Base-by-base conservation (phyloP, 2,329 filamentous ascomycete genomes). In the Periconia sp. region DNA sequence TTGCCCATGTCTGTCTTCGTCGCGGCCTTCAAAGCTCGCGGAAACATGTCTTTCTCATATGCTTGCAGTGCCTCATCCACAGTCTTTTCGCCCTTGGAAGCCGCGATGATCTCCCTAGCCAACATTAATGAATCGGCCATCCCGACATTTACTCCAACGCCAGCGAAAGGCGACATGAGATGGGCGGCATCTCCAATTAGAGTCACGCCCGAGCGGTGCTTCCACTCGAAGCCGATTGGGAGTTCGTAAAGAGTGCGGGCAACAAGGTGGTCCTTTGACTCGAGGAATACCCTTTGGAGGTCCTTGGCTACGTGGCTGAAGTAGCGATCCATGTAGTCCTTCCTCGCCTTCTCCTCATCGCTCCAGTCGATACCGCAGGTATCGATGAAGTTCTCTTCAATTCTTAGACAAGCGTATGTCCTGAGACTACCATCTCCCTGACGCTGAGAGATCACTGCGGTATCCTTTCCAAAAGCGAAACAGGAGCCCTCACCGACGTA, bases 181-280 rank as follows among this genome's bases (percentile, higher is more conserved):
- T 85, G 81, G 6, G 82, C 82, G 1, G 82, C 78, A 52, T 85
- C 81, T 4, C 83, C 83, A 18, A 84, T 70, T 11, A 83, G 56
- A 0, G 82, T 83, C 4, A 79, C 56, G 0, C 80, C 79, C 5
- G 66, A 58, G 13, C 65, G 67, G 34, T 77, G 71, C 28, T 70
- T 46, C 80, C 81, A 85, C 2, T 72, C 65, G 4, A 78, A 71
- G 2, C 52, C 80, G 1, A 78, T 59, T 0, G 81, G 80, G 8
- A 86, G 71, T 57, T 76, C 74, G 56, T 79, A 83, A 1, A 85
- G 65, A 1, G 73, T 31, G 4, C 63, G 56, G 4, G 62, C 40
- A 3, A 22, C 48, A 3, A 55, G 7, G 3, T 33, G 28, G 16
- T 63, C 57, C 8, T 23, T 50, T 5, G 50, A 58, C 6, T 52